Evolutionary conservation across 768 basidiomycete genomes (phyloP).

Genomic region (Leccinum fibrillosum): DNA sequence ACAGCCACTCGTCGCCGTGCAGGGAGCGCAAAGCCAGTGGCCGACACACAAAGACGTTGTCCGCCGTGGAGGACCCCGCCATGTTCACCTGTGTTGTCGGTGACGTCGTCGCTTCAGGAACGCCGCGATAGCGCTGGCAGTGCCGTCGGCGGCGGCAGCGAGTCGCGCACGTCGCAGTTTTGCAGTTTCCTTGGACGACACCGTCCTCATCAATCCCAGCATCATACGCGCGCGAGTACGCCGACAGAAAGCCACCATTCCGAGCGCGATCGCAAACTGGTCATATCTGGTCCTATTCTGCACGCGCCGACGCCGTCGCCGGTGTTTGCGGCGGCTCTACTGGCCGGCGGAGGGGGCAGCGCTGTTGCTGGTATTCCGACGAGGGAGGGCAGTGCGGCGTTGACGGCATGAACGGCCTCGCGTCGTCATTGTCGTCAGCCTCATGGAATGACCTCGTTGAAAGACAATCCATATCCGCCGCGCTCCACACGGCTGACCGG

Average conservation of each 20-base stretch:
- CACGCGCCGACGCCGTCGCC: constrained; percentile 28
- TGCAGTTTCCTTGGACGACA: constrained; percentile 60
- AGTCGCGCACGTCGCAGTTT: constrained; percentile 45
- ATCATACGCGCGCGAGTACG: constrained; percentile 38
- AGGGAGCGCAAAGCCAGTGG: background rate
- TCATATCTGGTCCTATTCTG: constrained; percentile 70
- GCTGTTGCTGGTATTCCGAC: constrained; percentile 17
- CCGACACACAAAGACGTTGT: background rate
- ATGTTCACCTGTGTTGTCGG: constrained; percentile 32
- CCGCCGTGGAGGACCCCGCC: constrained; percentile 27
- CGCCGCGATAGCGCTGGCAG: constrained; percentile 12
- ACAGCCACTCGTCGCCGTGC: constrained; percentile 11
- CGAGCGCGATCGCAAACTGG: constrained; percentile 40
- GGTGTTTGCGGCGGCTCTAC: background rate
- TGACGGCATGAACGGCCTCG: constrained; percentile 24
- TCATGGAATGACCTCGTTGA: constrained; percentile 40
- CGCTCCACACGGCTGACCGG: constrained; percentile 64
- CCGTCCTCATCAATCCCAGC: background rate
- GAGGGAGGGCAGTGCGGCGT: constrained; percentile 55
- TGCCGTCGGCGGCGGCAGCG: constrained; percentile 11
- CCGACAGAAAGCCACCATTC: constrained; percentile 38
- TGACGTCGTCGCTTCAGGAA: constrained; percentile 30
- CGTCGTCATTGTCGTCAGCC: background rate
- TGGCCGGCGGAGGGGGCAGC: constrained; percentile 1
- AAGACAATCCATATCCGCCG: constrained; percentile 46